A percentile compares a stretch with the other conserved stretches of the same genome.
These are phyloP conservation scores for Cladorrhinum sp. DNA, from an alignment of 2,329 filamentous ascomycete genomes.

Conservation along the genomic window DNA sequence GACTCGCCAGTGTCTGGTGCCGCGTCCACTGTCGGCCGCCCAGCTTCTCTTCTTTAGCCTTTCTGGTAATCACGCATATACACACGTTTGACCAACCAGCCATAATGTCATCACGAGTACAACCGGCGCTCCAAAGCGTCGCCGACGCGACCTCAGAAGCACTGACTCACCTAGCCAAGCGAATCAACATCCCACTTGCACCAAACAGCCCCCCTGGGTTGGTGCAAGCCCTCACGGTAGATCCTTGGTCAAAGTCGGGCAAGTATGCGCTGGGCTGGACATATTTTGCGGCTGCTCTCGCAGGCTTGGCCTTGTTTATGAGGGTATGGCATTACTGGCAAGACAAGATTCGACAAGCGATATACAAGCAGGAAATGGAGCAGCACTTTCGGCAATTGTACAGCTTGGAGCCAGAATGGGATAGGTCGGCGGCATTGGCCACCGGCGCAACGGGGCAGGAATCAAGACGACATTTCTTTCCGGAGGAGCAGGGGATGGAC, in stretches of 20 bases:
- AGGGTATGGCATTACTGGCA: constrained; percentile 87
- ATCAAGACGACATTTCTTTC: constrained; percentile 70
- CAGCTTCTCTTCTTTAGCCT: constrained; percentile 7
- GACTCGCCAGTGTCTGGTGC: constrained; percentile 4
- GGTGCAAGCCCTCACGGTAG: constrained; percentile 61
- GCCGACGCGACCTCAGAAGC: constrained; percentile 35
- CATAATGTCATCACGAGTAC: constrained; percentile 41
- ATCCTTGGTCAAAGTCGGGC: constrained; percentile 77
- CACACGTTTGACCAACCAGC: background rate
- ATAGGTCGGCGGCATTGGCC: constrained; percentile 43
- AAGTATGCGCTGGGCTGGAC: constrained; percentile 89
- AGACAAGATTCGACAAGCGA: constrained; percentile 85
- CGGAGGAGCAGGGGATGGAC: constrained; percentile 51
- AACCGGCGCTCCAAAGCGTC: constrained; percentile 33
- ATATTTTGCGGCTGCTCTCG: constrained; percentile 75
- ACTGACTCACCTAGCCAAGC: constrained; percentile 45
- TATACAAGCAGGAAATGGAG: constrained; percentile 79
- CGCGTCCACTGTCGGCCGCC: constrained; percentile 8
- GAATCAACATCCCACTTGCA: constrained; percentile 60
- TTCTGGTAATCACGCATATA: constrained; percentile 4
- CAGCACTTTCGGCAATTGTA: constrained; percentile 58
- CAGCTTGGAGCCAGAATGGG: constrained; percentile 48
- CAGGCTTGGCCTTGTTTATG: constrained; percentile 64
- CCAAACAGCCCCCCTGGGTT: constrained; percentile 59
- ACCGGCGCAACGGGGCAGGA: constrained; percentile 45